Evolutionary conservation across 179 eudicot species (phyloP), one percentile per base, ranked within the genome.

Genomic region (Monotropa hypopitys): DNA sequence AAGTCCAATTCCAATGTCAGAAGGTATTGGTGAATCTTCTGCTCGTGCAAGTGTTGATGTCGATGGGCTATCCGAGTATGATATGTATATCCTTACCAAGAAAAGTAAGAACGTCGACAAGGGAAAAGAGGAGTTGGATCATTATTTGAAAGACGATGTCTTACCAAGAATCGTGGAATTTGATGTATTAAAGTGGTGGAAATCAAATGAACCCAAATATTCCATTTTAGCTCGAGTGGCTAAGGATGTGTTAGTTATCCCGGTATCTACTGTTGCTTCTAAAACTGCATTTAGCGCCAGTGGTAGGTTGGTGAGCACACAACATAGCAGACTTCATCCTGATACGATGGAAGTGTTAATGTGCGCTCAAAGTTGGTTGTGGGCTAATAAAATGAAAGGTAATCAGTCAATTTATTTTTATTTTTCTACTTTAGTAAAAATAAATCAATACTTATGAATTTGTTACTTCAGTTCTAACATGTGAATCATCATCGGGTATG

Each of bases 111-210:
- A n/a, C n/a, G n/a, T n/a, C n/a, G n/a, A n/a, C n/a, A n/a, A n/a
- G n/a, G n/a, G n/a, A n/a, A n/a, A n/a, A n/a, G n/a, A n/a, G n/a
- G n/a, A n/a, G n/a, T n/a, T n/a, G n/a, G n/a, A n/a, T n/a, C n/a
- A n/a, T n/a, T n/a, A n/a, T n/a, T n/a, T n/a, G n/a, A n/a, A n/a
- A n/a, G n/a, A n/a, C n/a, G n/a, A n/a, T 32, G 43, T 75, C 20
- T 18, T 70, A 32, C 70, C 77, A 12, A 72, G 83, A 77, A 72
- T 28, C 16, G 4, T 7, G n/a, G 18, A 76, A 4, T 67, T 77
- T 67, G 57, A 49, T 20, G 23, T 67, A 0, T 57, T 77, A 10
- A 6, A 28, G 4, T 67, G 74, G 49, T 77, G 73, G 72, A 42
- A 65, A 18, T n/a, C 53, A 42, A 7, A 70, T 45, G 32, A 15